phyloP scores from a whole-genome alignment of 139 green algal genomes.

The Chlorella vulgaris region DNA sequence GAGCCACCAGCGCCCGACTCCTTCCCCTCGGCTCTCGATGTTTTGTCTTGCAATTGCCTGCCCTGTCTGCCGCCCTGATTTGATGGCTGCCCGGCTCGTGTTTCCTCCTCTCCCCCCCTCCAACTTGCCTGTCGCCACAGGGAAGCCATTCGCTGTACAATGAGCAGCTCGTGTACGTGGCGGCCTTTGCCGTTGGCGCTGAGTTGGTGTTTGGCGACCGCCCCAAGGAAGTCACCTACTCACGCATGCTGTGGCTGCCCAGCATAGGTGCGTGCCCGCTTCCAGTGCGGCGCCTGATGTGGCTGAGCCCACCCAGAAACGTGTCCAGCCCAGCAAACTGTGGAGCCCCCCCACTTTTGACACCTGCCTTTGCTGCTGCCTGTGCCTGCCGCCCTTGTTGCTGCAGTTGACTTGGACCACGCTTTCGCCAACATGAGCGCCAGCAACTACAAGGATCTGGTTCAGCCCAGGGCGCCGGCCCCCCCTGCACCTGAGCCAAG shows the following conservation, averaged over 20 bases:
- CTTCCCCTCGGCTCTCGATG: too few species aligned
- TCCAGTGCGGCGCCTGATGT: neutral
- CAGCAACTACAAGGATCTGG: slow-evolving; percentile 49
- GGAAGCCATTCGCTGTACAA: slow-evolving; percentile 50
- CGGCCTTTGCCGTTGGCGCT: slow-evolving; percentile 60
- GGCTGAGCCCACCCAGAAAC: too few species aligned
- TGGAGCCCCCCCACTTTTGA: too few species aligned
- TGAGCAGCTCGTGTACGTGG: slow-evolving; percentile 82
- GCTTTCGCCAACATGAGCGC: slow-evolving; percentile 36
- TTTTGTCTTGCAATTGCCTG: too few species aligned
- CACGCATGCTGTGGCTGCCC: slow-evolving; percentile 36
- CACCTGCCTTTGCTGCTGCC: too few species aligned
- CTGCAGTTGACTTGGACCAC: slow-evolving; percentile 32
- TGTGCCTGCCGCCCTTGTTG: too few species aligned
- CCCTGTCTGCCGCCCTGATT: too few species aligned
- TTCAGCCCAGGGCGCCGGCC: neutral
- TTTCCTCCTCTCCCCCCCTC: neutral
- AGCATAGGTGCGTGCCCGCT: neutral
- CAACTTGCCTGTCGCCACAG: neutral
- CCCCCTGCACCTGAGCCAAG: neutral
- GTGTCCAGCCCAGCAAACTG: too few species aligned
- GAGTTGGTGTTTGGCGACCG: slow-evolving; percentile 77
- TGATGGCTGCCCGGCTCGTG: too few species aligned
- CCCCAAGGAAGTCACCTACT: slow-evolving; percentile 79
- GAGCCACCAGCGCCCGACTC: too few species aligned